Evolutionary conservation across 768 basidiomycete species (phyloP), one percentile per base, ranked within the genome.

Genomic region (Hysterangium stoloniferum): DNA sequence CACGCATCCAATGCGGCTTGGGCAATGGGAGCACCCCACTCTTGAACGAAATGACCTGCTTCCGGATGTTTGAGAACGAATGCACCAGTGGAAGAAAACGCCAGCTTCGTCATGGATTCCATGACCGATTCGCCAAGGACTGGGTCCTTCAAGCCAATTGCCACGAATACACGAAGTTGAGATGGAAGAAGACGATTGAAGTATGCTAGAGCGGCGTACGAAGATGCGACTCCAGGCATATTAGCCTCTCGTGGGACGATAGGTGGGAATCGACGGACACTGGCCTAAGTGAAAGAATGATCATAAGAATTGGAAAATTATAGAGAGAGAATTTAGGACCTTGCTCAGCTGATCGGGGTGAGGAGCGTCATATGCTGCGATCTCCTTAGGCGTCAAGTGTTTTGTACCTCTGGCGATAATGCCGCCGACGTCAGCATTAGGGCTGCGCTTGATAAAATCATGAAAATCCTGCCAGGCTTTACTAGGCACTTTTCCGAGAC

Each of bases 31-130:
- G 3, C 43, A 9, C 51, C 51, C 51, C 51, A 52, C 25, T 52
- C 51, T 32, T 52, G 51, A 17, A 52, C 51, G 37, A 52, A 52
- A 47, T 52, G 51, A 4, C 51, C 51, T 6, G 51, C 51, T 17
- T 52, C 43, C 4, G 41, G 45, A 32, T 29, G 25, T 8, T 52
- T 52, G 7, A 45, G n/a, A 9, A 52, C 40, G 29, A 52, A 52
- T 8, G 42, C 8, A 19, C 51, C 51, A 3, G 34, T 34, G 17
- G 20, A n/a, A 1, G 42, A 28, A 36, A 52, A 52, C 6, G 41
- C 28, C 9, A 34, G 19, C 19, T 25, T 32, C 5, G 45, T 31
- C 15, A 52, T 4, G 4, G 29, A 20, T 34, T 52, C 51, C 51
- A 52, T 52, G 24, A 52, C 51, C 5, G 51, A 31, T 8, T 33